Conservation (phyloP, 2,329 filamentous ascomycete species). For the Lachnellula suecica region DNA sequence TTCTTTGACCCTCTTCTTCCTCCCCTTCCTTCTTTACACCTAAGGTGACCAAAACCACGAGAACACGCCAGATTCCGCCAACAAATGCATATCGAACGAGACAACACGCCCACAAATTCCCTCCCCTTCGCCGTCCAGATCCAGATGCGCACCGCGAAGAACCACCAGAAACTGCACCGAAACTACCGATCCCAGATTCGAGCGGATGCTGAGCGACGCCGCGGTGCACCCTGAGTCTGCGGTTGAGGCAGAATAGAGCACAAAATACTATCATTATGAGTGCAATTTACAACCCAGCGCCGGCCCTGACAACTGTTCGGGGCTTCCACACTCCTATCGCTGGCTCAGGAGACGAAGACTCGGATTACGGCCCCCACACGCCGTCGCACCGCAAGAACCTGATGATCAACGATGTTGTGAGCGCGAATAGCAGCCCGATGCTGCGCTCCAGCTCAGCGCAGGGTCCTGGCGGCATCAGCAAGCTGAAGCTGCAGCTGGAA, state of each 20-base stretch:
- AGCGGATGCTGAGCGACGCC: conserved; percentile 34
- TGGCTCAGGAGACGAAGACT: conserved; percentile 54
- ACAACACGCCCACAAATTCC: conserved; percentile 16
- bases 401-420: conserved; percentile 41
- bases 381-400: conserved; percentile 32
- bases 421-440: conserved; percentile 60
- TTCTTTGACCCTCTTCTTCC: neutral
- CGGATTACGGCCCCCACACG: conserved; percentile 45
- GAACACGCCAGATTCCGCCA: conserved; percentile 7
- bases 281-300: conserved; percentile 15
- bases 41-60: conserved; percentile 19
- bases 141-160: conserved; percentile 33
- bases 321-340: conserved; percentile 35
- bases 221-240: conserved; percentile 33
- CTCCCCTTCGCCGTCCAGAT: conserved; percentile 19
- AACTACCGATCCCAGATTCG: conserved; percentile 35
- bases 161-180: conserved; percentile 32
- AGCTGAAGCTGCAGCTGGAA: conserved; percentile 79
- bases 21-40: conserved; percentile 22
- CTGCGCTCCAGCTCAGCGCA: conserved; percentile 47
- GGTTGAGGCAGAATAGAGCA: neutral
- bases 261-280: neutral
- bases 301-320: conserved; percentile 32
- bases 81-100: conserved; percentile 35
- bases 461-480: conserved; percentile 72